Base-by-base conservation (phyloP, 495 filamentous ascomycete genomes). In the Lentithecium fluviatile region DNA sequence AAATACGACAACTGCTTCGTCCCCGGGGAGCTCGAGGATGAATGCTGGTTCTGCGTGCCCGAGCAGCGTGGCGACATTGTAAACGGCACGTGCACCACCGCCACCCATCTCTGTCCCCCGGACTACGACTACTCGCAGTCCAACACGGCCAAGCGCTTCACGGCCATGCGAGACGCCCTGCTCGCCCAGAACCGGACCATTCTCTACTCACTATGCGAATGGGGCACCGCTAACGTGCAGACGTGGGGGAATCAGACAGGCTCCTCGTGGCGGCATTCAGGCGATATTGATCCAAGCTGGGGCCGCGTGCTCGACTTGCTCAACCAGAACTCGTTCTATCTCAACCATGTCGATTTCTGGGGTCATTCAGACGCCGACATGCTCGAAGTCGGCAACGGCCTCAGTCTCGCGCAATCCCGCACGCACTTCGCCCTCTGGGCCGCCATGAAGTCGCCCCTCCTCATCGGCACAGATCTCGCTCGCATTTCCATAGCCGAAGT, bases 1-100 rank as follows among this genome's bases (percentile, higher is more conserved):
- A 88, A 90, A 72, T 89, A 89, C 60, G 87, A 90, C 70, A 89
- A 88, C 73, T 89, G 87, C 71, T 79, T 74, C 47, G 74, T 78
- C 24, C 77, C 78, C 46, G 58, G 58, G 19, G 68, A 75, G 61
- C 77, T 72, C 74, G 71, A 62, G 11, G 77, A 79, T 66, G 43
- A 69, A 3, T 80, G 80, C 63, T 74, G 70, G 40, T 69, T 56
- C 32, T 72, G 56, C 38, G 36, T 64, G 4, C 47, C 52, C 2
- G 57, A 65, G 26, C 21, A 24, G 10, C 12, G 24, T n/a, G 47
- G 36, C 23, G 25, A 34, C 37, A n/a, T 53, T 37, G 38, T 57
- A 26, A 70, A 72, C 36, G 68, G 68, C 13, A 70, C 67, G 32
- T 56, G 40, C 42, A 79, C 76, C n/a, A 79, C 73, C 26, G 21